These are phyloP conservation scores for Pythium phragmitis DNA, from an alignment of 352 stramenopile species.

Conservation along the genomic window DNA sequence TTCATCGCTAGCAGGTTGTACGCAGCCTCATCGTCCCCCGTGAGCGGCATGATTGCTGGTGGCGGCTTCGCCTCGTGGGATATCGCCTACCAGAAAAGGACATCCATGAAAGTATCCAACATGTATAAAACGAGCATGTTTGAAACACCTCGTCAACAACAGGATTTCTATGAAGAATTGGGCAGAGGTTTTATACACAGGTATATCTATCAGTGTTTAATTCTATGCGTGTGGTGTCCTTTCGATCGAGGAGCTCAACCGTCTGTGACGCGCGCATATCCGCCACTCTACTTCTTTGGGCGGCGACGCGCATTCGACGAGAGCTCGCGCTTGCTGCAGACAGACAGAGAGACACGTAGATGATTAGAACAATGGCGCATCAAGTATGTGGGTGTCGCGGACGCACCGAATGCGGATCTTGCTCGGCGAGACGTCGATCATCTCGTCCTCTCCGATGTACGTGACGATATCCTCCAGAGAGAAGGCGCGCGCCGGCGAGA, in stretches of 20 bases:
- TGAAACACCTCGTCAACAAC: constrained; percentile 4
- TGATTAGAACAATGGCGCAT: neutral
- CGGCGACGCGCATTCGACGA: constrained; percentile 47
- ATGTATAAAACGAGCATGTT: neutral
- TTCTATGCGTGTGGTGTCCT: constrained; percentile 22
- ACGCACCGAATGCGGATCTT: constrained; percentile 90
- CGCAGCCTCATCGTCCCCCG: constrained; percentile 44
- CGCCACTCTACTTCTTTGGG: constrained; percentile 10
- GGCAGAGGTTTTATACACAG: constrained; percentile 11
- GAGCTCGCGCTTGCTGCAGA: constrained; percentile 61
- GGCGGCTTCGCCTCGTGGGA: neutral
- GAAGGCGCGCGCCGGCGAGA: constrained; percentile 91
- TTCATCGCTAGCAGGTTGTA: constrained; percentile 73
- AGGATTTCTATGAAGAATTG: neutral
- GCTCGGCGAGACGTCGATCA: constrained; percentile 97
- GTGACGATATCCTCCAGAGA: constrained; percentile 97
- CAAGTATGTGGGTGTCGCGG: neutral
- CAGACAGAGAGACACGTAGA: neutral
- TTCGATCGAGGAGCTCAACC: neutral
- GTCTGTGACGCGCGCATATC: neutral
- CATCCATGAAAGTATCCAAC: constrained; percentile 15
- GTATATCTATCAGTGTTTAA: constrained; percentile 24
- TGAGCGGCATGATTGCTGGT: constrained; percentile 37
- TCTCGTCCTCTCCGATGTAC: constrained; percentile 98
- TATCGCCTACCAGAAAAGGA: neutral